Evolutionary conservation across 441 rosid species (phyloP), one percentile per base, ranked within the genome.

Genomic region (Populus hybrid): DNA sequence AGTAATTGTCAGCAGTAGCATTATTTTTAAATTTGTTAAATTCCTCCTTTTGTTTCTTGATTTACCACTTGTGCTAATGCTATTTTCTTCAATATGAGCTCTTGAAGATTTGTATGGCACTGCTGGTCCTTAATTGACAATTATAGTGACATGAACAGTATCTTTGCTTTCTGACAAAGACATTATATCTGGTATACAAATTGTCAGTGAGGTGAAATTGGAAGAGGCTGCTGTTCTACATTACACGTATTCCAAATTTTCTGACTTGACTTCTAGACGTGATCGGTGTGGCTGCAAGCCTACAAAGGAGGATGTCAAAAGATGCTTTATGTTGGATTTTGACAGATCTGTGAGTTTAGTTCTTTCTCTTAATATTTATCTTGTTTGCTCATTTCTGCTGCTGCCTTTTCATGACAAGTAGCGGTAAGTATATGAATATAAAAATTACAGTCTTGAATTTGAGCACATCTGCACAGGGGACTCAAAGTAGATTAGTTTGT

Each of bases 261-360:
- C 97, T 71, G 99, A 92, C 84, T 90, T 95, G 86, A 95, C 97
- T 70, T 95, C 98, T 77, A 92, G 99, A 83, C 98, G 91, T 79
- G 92, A 92, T 88, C 97, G 97, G 21, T 93, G 98, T 85, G 97
- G 97, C 86, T 95, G 95, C 90, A 95, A 92, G 81, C 99, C 97
- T 40, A 95, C 95, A 26, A 92, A 89, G 81, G 96, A 90, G 63
- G 97, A 92, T 86, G 95, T 93, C 74, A 91, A 89, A 81, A 90
- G 96, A 85, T 95, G 99, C 90, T 92, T 95, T 84, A 93, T 94
- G 94, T 77, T 94, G 87, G 94, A 93, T 79, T 94, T 93, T 80
- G 97, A 94, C 82, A 92, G 98, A 90, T 83, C 90, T 77, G 99
- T 95, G 87, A 89, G 97, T 92, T 35, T 12, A 1, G 26, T 72